These are phyloP conservation scores for Tetrapyrgos nigripes DNA, from an alignment of 1,284 basidiomycete species.

Conservation along the genomic window DNA sequence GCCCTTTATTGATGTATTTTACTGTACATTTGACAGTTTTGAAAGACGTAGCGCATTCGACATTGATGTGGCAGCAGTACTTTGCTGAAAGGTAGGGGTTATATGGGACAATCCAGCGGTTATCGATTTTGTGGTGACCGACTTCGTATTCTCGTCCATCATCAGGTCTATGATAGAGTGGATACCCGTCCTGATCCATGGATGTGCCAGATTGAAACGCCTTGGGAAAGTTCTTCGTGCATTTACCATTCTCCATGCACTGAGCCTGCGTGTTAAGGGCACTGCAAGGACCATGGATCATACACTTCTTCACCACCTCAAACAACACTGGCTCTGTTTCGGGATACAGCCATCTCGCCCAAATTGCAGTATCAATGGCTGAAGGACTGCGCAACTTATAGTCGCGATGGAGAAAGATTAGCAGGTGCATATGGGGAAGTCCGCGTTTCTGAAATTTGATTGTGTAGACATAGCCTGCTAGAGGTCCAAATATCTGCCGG, in stretches of 20 bases:
- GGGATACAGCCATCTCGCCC: slow-evolving; percentile 47
- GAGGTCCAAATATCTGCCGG: slow-evolving; percentile 32
- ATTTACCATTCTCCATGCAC: too few relatives aligned
- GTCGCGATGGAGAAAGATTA: slow-evolving; percentile 43
- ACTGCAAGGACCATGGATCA: slow-evolving; percentile 57
- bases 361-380: too few relatives aligned
- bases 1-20: slow-evolving; percentile 57
- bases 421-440: slow-evolving; percentile 52
- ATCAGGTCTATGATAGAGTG: slow-evolving; percentile 38
- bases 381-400: too few relatives aligned
- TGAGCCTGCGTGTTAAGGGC: slow-evolving; percentile 33
- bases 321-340: slow-evolving; percentile 42
- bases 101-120: too few relatives aligned
- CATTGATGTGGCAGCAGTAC: slow-evolving; percentile 33
- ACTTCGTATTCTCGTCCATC: slow-evolving; percentile 36
- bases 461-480: slow-evolving; percentile 42
- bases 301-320: slow-evolving; percentile 36
- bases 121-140: slow-evolving; percentile 27
- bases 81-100: slow-evolving; percentile 32
- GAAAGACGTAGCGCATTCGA: slow-evolving; percentile 39
- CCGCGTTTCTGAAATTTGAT: slow-evolving; percentile 61
- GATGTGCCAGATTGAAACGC: too few relatives aligned
- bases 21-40: slow-evolving; percentile 47
- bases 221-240: too few relatives aligned
- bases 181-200: slow-evolving; percentile 48